Percentiles rank a stretch among this genome's conserved stretches.
These are phyloP conservation scores for Melanomma pulvis-pyrius DNA, from an alignment of 495 filamentous ascomycete species.

Conservation along the genomic window DNA sequence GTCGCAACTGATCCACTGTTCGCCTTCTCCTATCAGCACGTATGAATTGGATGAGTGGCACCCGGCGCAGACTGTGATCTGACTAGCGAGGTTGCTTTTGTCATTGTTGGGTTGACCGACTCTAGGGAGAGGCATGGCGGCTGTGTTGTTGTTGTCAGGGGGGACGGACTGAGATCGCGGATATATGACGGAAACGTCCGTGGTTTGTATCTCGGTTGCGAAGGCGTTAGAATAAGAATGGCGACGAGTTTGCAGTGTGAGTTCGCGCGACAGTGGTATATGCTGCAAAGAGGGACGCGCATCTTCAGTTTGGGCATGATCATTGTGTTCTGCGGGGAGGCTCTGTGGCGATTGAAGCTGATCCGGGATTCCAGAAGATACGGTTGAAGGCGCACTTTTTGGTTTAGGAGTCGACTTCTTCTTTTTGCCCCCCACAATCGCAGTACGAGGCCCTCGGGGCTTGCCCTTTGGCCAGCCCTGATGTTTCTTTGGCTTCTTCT, in stretches of 20 bases:
- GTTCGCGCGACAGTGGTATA: not conserved
- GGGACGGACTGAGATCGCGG: conserved; percentile 40
- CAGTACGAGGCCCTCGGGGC: conserved; percentile 40
- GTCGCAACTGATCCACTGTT: conserved; percentile 72
- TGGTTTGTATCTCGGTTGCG: not conserved
- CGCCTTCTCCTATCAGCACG: conserved; percentile 40
- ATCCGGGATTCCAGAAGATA: conserved; percentile 7
- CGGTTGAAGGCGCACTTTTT: conserved; percentile 8
- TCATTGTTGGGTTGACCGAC: not conserved
- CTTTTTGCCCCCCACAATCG: conserved; percentile 28
- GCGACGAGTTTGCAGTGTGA: conserved; percentile 12
- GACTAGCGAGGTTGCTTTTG: not conserved
- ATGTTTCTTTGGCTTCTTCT: conserved; percentile 35
- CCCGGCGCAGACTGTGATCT: conserved; percentile 45
- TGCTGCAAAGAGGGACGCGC: not conserved
- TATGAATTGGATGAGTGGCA: conserved; percentile 42
- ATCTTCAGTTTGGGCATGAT: not conserved
- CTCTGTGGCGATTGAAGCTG: conserved; percentile 39
- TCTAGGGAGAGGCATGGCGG: not conserved
- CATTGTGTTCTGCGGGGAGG: conserved; percentile 27
- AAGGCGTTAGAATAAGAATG: conserved; percentile 27
- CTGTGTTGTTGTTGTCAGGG: conserved; percentile 16
- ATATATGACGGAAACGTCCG: not conserved
- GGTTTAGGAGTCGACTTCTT: conserved; percentile 33
- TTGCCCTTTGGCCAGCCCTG: conserved; percentile 50